These are phyloP conservation scores for Agaricus blazei DNA, from an alignment of 768 basidiomycete species.

Conservation along the genomic window DNA sequence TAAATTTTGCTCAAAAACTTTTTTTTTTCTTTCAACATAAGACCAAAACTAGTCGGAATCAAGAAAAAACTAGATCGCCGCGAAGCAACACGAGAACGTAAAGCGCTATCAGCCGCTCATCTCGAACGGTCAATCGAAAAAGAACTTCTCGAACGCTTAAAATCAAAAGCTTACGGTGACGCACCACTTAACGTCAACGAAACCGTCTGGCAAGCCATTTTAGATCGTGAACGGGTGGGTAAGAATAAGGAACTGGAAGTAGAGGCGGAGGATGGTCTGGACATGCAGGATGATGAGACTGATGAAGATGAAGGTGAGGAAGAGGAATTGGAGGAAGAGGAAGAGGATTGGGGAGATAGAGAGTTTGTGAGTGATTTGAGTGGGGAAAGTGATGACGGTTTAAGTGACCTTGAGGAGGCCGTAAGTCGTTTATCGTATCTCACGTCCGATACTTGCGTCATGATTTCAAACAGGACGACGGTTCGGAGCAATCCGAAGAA, in stretches of 20 bases:
- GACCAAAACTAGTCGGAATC: slow-evolving; percentile 89
- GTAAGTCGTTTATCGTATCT: slow-evolving; percentile 36
- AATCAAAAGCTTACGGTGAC: slow-evolving; percentile 96
- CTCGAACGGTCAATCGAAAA: slow-evolving; percentile 94
- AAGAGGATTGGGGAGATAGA: slow-evolving; percentile 51
- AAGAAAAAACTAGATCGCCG: slow-evolving; percentile 97
- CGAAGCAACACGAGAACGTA: slow-evolving; percentile 88
- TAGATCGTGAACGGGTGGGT: slow-evolving; percentile 70
- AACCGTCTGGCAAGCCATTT: slow-evolving; percentile 87
- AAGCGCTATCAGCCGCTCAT: slow-evolving; percentile 93
- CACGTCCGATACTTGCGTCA: not conserved
- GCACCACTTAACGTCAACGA: slow-evolving; percentile 98
- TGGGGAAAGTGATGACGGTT: slow-evolving; percentile 55
- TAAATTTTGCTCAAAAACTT: not conserved
- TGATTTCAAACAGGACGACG: slow-evolving; percentile 22
- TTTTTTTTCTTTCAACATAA: slow-evolving; percentile 22
- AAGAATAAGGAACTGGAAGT: slow-evolving; percentile 50
- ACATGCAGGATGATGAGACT: slow-evolving; percentile 31
- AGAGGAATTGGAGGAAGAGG: slow-evolving; percentile 46
- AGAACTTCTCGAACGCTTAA: slow-evolving; percentile 92
- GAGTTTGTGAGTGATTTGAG: slow-evolving; percentile 77
- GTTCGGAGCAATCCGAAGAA: slow-evolving; percentile 1
- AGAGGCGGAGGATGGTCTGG: slow-evolving; percentile 20
- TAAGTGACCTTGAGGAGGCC: slow-evolving; percentile 69
- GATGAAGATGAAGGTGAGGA: slow-evolving; percentile 60